These are phyloP conservation scores for Pestalotiopsis sp. DNA, from an alignment of 2,329 filamentous ascomycete species.

Conservation along the genomic window DNA sequence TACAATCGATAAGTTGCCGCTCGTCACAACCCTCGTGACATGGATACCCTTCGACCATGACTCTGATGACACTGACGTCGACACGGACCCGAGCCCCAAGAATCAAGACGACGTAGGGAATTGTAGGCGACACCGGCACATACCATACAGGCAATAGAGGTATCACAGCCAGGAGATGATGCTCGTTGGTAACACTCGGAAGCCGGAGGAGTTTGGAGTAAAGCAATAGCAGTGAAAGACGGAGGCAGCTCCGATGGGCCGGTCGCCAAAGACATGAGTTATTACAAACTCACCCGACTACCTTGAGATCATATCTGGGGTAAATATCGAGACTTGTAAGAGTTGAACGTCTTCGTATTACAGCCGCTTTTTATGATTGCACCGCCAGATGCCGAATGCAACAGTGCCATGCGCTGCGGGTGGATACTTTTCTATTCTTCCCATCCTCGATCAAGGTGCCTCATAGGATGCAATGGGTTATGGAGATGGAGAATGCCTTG, in stretches of 20 bases:
- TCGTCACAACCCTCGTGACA: not conserved
- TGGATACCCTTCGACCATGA: not conserved
- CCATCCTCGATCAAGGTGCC: not conserved
- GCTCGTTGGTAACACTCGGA: not conserved
- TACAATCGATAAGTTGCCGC: constrained; percentile 10
- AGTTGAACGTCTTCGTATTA: too few relatives aligned
- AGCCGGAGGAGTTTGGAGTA: not conserved
- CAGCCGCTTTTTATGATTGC: too few relatives aligned
- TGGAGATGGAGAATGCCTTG: not conserved
- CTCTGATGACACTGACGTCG: not conserved
- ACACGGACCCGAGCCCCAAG: not conserved
- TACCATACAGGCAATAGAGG: not conserved
- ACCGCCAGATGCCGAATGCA: not conserved
- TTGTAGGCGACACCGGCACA: not conserved
- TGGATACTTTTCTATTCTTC: not conserved
- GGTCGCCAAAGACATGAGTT: too few relatives aligned
- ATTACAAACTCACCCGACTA: not conserved
- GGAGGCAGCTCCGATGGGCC: not conserved
- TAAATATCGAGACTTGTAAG: not conserved
- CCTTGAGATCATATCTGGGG: not conserved
- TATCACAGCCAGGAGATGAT: not conserved
- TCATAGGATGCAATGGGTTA: not conserved
- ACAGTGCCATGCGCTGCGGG: constrained; percentile 1
- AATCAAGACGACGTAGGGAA: not conserved
- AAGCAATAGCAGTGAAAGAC: not conserved